phyloP scores from a whole-genome alignment of 106 monocot species.

The Acorus calamus region DNA sequence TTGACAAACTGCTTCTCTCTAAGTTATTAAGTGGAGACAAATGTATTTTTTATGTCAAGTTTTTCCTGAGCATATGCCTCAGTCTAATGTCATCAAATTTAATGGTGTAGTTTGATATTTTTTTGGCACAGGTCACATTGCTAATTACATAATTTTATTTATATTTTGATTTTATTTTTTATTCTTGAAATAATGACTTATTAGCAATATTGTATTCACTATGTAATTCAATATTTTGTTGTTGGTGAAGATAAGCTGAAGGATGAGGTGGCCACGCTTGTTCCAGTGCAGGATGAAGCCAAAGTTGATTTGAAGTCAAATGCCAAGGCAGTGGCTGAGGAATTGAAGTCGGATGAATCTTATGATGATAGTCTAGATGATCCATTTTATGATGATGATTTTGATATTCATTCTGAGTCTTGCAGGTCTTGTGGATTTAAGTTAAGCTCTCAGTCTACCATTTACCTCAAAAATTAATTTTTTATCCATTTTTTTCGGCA shows the following conservation, averaged over 20 bases:
- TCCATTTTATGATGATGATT: too few relatives aligned
- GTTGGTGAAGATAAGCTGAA: constrained; percentile 14
- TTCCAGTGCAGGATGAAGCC: constrained; percentile 6
- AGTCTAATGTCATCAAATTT: too few relatives aligned
- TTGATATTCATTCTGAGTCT: too few relatives aligned
- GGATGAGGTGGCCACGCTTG: constrained; percentile 9
- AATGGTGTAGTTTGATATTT: too few relatives aligned
- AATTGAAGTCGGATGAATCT: background rate
- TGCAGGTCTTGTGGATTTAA: too few relatives aligned
- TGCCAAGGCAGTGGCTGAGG: constrained; percentile 13
- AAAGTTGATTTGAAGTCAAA: constrained; percentile 23
- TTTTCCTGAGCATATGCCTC: too few relatives aligned
- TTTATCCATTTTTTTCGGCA: background rate
- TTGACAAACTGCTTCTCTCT: too few relatives aligned
- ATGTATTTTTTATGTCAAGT: too few relatives aligned
- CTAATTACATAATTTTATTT: constrained; percentile 5
- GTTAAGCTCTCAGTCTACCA: background rate
- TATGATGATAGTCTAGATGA: too few relatives aligned
- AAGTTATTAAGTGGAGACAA: too few relatives aligned
- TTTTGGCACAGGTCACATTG: too few relatives aligned
- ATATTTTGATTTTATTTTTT: too few relatives aligned
- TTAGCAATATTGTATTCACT: background rate
- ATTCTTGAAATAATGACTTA: background rate
- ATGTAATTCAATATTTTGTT: background rate
- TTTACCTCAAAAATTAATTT: background rate